Conservation (phyloP, 768 basidiomycete species). For the Fibroporia radiculosa region DNA sequence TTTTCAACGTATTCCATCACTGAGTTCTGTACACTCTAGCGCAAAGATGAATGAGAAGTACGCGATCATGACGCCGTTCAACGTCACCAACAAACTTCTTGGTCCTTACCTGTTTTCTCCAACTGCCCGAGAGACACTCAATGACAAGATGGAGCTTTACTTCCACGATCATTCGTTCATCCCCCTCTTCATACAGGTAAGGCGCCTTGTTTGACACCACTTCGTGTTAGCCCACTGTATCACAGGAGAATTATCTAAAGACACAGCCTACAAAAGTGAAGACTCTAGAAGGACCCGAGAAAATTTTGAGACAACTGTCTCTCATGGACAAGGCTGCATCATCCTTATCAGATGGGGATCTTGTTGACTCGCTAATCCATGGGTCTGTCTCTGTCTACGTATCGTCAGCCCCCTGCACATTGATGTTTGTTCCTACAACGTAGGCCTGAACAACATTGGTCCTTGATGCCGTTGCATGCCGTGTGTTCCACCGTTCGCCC, state of each 20-base stretch:
- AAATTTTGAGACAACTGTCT: conserved; percentile 62
- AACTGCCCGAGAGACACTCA: conserved; percentile 73
- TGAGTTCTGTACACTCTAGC: conserved; percentile 28
- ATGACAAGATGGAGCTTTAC: conserved; percentile 92
- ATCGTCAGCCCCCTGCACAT: too few species aligned
- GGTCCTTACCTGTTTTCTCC: conserved; percentile 87
- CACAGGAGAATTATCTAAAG: conserved; percentile 91
- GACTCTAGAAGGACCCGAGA: conserved; percentile 54
- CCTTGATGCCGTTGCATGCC: conserved; percentile 89
- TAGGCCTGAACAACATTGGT: conserved; percentile 94
- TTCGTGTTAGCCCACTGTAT: not conserved
- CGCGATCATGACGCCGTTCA: conserved; percentile 85
- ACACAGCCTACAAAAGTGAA: conserved; percentile 59
- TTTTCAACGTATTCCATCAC: not conserved
- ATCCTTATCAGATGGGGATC: conserved; percentile 90
- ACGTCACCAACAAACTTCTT: conserved; percentile 80
- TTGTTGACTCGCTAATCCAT: conserved; percentile 90
- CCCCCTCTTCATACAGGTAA: conserved; percentile 92
- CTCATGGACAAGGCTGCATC: conserved; percentile 85
- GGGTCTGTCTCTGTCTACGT: conserved; percentile 69
- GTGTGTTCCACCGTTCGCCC: conserved; percentile 86
- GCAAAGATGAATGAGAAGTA: conserved; percentile 90
- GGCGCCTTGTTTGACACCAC: conserved; percentile 2
- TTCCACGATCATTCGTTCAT: conserved; percentile 95
- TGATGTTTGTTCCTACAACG: too few species aligned